Percentiles rank a stretch among this genome's conserved stretches.
Evolutionary conservation across 1,284 basidiomycete genomes (phyloP).

Genomic region (Trichosporon ovoides): DNA sequence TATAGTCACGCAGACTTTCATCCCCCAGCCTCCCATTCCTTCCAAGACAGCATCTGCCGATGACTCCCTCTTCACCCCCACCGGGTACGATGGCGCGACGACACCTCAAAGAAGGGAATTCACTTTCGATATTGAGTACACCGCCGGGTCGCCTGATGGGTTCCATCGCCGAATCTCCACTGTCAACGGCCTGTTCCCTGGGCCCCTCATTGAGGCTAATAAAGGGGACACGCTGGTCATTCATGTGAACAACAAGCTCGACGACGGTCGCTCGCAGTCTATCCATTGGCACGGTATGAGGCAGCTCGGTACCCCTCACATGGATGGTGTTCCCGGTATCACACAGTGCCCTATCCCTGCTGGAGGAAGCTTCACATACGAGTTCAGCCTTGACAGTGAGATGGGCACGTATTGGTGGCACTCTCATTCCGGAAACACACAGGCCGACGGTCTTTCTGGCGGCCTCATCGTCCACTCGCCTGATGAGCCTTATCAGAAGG

Average conservation of each 20-base stretch:
- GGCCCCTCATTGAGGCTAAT: constrained; percentile 32
- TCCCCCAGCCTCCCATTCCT: constrained; percentile 14
- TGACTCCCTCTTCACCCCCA: constrained; percentile 1
- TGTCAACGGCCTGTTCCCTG: constrained; percentile 11
- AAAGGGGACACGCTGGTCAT: constrained; percentile 29
- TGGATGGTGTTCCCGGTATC: constrained; percentile 36
- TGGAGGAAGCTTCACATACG: constrained; percentile 53
- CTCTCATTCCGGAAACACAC: constrained; percentile 33
- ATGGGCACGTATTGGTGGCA: constrained; percentile 36
- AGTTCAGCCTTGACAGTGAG: constrained; percentile 26
- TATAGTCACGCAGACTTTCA: neutral
- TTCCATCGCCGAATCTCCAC: constrained; percentile 5
- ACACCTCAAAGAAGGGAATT: neutral
- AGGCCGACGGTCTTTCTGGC: constrained; percentile 33
- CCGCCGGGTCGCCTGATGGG: neutral
- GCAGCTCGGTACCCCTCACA: constrained; percentile 25
- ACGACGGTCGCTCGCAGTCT: constrained; percentile 12
- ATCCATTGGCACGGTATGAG: constrained; percentile 35
- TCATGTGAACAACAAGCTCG: constrained; percentile 27
- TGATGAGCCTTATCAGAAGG: constrained; percentile 21
- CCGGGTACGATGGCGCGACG: neutral
- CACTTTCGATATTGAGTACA: neutral
- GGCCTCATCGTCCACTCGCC: constrained; percentile 31
- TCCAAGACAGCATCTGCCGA: neutral
- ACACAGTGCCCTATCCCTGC: constrained; percentile 54